Base-by-base conservation (phyloP, 2,329 filamentous ascomycete genomes). In the Polytolypa hystricis region DNA sequence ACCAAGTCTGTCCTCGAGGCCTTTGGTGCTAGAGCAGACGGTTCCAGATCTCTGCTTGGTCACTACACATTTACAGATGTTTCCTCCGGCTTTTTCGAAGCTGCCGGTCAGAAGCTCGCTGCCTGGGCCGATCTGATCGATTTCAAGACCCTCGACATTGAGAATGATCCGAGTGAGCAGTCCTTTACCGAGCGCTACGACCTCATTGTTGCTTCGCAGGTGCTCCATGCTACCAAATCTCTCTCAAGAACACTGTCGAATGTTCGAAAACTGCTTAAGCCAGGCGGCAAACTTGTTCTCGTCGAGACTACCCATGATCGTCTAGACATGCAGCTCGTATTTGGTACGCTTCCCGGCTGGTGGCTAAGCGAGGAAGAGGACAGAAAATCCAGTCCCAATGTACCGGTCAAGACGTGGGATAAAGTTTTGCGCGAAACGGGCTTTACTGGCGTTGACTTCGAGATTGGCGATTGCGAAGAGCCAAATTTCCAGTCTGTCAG, bases 21-120 rank as follows among this genome's bases (percentile, higher is more conserved):
- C n/a, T 56, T 62, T 51, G 47, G 37, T 1, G n/a, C n/a, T n/a
- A n/a, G n/a, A n/a, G n/a, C n/a, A n/a, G 51, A 47, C 20, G 42
- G 48, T 3, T 45, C 59, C 19, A 62, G 51, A 42, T 17, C 30
- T 20, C 8, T 41, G 12, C 12, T 30, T 30, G n/a, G 27, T 7
- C 14, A n/a, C 2, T 67, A 67, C 43, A 60, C 56, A 1, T 68
- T 54, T 46, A 67, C 65, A 0, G 64, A 67, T 37, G 55, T 66
- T 12, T 61, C 57, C 0, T 33, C 49, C 2, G 57, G 53, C 7
- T 66, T 65, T 47, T 64, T 67, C 37, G 51, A 53, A 15, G 46
- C 49, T 4, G 58, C 56, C 1, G 37, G 43, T 9, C 46, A 51
- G 19, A 31, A 37, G 1, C 56, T 61, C 21, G 33, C 41, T 1